These are phyloP conservation scores for Yamadazyma friedrichii DNA, from an alignment of 1,139 yeast genomes.

Conservation along the genomic window DNA sequence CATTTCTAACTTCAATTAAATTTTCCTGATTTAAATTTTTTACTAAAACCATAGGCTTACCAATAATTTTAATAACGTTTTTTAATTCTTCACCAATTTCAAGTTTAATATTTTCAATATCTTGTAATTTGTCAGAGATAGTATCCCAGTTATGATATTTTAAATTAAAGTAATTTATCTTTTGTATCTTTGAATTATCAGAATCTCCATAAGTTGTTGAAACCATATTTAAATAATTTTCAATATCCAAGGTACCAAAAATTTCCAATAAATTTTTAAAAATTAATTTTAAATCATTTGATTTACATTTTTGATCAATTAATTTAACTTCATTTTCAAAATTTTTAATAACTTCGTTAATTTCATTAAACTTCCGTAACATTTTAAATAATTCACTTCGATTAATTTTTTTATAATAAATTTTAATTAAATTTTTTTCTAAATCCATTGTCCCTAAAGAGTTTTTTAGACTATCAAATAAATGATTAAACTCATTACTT, in stretches of 20 bases:
- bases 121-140: conserved; percentile 37
- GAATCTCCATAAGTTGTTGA: conserved; percentile 55
- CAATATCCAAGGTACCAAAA: conserved; percentile 16
- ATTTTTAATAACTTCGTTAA: conserved; percentile 24
- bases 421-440: conserved; percentile 62
- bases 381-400: conserved; percentile 67
- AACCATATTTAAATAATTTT: conserved; percentile 51
- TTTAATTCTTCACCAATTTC: conserved; percentile 52
- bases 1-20: conserved; percentile 70
- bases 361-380: conserved; percentile 49
- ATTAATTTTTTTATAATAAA: conserved; percentile 63
- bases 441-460: conserved; percentile 52
- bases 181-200: conserved; percentile 36
- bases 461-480: conserved; percentile 52
- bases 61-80: conserved; percentile 42
- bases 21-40: conserved; percentile 65
- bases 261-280: conserved; percentile 21
- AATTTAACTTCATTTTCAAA: conserved; percentile 24
- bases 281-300: conserved; percentile 25
- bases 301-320: conserved; percentile 14
- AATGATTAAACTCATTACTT: conserved; percentile 38
- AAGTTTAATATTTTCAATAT: conserved; percentile 43
- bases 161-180: conserved; percentile 53
- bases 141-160: conserved; percentile 37
- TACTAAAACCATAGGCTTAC: conserved; percentile 55